phyloP scores from a whole-genome alignment of 2,329 filamentous ascomycete genomes.

The Monilinia fructicola region DNA sequence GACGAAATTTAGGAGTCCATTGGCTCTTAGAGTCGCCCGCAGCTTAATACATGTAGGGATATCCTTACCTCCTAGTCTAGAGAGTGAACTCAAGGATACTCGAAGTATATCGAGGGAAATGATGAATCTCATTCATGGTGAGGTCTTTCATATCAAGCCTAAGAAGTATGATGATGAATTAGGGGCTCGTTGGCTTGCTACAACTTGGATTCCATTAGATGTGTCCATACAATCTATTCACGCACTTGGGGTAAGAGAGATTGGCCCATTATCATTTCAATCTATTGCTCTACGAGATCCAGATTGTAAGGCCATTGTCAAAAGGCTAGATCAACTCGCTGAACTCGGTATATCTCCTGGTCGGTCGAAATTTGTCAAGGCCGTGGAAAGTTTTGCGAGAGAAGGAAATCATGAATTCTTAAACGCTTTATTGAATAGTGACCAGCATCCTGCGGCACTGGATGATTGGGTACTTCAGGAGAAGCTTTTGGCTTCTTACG shows the following conservation, averaged over 20 bases:
- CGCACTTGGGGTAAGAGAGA: slow-evolving; percentile 67
- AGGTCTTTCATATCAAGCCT: slow-evolving; percentile 37
- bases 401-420: slow-evolving; percentile 48
- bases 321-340: slow-evolving; percentile 60
- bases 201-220: slow-evolving; percentile 69
- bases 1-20: slow-evolving; percentile 38
- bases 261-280: slow-evolving; percentile 75
- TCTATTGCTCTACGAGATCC: slow-evolving; percentile 69
- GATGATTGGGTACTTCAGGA: slow-evolving; percentile 57
- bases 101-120: slow-evolving; percentile 37
- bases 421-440: slow-evolving; percentile 46
- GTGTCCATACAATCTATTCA: slow-evolving; percentile 68
- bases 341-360: slow-evolving; percentile 62
- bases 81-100: slow-evolving; percentile 24
- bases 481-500: slow-evolving; percentile 52
- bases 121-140: slow-evolving; percentile 39
- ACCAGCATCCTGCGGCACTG: slow-evolving; percentile 64
- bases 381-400: slow-evolving; percentile 63
- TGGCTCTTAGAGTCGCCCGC: slow-evolving; percentile 32
- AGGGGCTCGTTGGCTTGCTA: slow-evolving; percentile 80
- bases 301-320: slow-evolving; percentile 54
- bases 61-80: slow-evolving; percentile 29
- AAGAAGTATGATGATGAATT: slow-evolving; percentile 65
- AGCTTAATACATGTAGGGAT: slow-evolving; percentile 35
- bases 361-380: slow-evolving; percentile 61